Base-by-base conservation (phyloP, 2,329 filamentous ascomycete genomes). In the Xylaria sp. region DNA sequence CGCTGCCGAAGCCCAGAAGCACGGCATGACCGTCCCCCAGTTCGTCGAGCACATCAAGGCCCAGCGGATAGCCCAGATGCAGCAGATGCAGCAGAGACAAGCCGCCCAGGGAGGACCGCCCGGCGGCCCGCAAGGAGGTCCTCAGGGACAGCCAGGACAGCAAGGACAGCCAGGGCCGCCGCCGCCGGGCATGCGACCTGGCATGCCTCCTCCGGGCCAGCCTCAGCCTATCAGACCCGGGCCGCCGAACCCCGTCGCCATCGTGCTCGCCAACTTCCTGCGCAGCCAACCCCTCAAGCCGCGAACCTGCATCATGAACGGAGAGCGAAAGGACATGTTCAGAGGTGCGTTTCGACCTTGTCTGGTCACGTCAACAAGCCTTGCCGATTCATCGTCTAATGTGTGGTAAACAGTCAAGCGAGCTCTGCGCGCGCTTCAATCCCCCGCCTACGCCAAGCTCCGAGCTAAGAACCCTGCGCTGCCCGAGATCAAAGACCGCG, bases 311-410 rank as follows among this genome's bases (percentile, higher is more conserved):
- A 96, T 99, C 71, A 87, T 98, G 71, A 94, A 97, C 72, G 96
- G 96, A 75, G 94, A 97, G 85, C 89, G 96, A 75, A 98, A 97
- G 82, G 95, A 99, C 72, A 96, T 99, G 92, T 98, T 99, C 81
- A 92, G 91, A 86, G 94, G 93, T 95, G 84, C 56, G 56, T 61
- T 54, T 60, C 65, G 49, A 51, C 54, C n/a, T 49, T 17, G n/a
- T n/a, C n/a, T n/a, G n/a, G 47, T 27, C 54, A 51, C 15, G 27
- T 7, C 22, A 29, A 33, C 22, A 20, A 62, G 9, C 65, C 55
- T 67, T 76, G 66, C 73, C 62, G 5, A 15, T 42, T 25, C 25
- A 25, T 45, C 9, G 27, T 45, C 61, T 61, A 72, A 71, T 63
- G 5, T 47, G 56, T 10, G 7, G 11, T 51, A 13, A 45, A 42